Base-by-base conservation (phyloP, 768 basidiomycete genomes). In the Postia placenta region DNA sequence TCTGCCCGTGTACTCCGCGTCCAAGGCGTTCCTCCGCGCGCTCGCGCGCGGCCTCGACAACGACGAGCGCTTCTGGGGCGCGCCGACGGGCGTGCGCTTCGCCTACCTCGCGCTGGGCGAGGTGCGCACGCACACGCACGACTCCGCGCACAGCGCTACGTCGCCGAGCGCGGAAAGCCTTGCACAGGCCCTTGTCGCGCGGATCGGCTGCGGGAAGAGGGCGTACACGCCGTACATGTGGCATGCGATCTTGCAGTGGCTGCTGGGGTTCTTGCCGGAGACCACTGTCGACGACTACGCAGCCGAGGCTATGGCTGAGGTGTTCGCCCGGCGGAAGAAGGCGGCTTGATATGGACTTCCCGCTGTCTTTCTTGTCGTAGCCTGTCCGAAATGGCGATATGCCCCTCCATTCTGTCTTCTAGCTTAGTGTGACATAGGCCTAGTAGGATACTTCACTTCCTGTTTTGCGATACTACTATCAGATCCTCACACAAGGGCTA, bases 21-120 rank as follows among this genome's bases (percentile, higher is more conserved):
- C 59, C 2, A 62, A 64, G 45, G 51, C 58, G 7, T 64, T 60
- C 54, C 50, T 64, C 28, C 17, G 49, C 24, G 53, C 47, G 42
- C 54, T 61, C 47, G 45, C 52, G 37, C 55, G 49, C 41, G 51
- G 48, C 5, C 48, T 64, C 19, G 53, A 49, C 45, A 49, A 50
- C 25, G 63, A 64, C 56, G 63, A 64, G 50, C 42, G 23, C 12
- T 43, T 14, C 12, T 52, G 51, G 51, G 54, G 22, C 50, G 53
- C 41, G 12, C 42, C 54, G 2, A 47, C 59, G 2, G 59, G 59
- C 36, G 54, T 64, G 25, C 47, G 50, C 20, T 60, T 53, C 45
- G 45, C 56, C 26, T 61, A 61, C 49, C 47, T 64, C 40, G 42
- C 45, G 17, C 55, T 59, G n/a, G 59, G 60, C 37, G 46, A 48